These are phyloP conservation scores for Metarhizium sp. DNA, from an alignment of 2,329 filamentous ascomycete genomes.

Conservation along the genomic window DNA sequence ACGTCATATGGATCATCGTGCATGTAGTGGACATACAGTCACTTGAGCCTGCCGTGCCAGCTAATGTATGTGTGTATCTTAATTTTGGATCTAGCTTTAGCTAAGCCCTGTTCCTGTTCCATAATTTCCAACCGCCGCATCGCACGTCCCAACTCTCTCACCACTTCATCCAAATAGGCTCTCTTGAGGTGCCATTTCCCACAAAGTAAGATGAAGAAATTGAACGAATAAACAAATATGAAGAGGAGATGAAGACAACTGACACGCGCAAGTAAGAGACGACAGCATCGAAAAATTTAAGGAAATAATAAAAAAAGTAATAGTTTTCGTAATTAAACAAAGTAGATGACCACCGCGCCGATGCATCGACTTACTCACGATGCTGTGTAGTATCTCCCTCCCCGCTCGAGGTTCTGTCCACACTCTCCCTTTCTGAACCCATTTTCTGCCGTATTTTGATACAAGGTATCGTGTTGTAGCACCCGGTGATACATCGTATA, in stretches of 20 bases:
- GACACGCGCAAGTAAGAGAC: not conserved
- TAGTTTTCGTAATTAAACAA: conserved; percentile 41
- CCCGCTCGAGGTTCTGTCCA: conserved; percentile 2
- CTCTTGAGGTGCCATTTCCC: not conserved
- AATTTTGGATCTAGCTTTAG: not conserved
- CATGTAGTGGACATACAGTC: too few species aligned
- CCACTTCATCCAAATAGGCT: not conserved
- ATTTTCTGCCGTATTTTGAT: not conserved
- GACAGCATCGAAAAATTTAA: not conserved
- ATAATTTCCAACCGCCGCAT: conserved; percentile 3
- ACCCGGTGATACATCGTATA: not conserved
- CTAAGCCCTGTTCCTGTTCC: not conserved
- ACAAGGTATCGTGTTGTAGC: not conserved
- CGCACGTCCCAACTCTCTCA: not conserved
- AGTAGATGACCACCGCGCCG: conserved; percentile 36
- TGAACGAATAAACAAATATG: conserved; percentile 4
- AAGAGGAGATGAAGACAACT: not conserved
- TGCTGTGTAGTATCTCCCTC: conserved; percentile 16
- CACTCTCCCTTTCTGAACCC: not conserved
- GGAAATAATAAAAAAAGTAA: conserved; percentile 12
- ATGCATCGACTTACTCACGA: conserved; percentile 20
- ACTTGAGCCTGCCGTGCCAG: too few species aligned
- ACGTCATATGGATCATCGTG: too few species aligned
- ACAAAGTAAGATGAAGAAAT: conserved; percentile 2
- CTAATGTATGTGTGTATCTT: not conserved